Percentiles rank a stretch among this genome's conserved stretches.
Evolutionary conservation across 768 basidiomycete species (phyloP).

Genomic region (Suillus tomentosus): DNA sequence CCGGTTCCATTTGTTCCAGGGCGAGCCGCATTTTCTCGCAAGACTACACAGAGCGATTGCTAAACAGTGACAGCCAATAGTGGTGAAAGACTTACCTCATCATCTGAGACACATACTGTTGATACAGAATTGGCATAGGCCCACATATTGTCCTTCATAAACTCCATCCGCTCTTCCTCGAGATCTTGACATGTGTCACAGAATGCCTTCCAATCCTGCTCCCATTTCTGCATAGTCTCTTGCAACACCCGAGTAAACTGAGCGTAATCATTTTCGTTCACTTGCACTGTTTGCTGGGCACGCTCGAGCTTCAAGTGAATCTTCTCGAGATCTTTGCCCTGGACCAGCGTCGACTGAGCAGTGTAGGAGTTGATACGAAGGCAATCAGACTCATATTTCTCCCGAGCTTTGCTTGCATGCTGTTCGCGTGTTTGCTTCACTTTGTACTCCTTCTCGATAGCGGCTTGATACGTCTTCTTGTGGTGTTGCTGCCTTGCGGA

Average conservation of each 20-base stretch:
- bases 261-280: slow-evolving; percentile 91
- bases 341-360: slow-evolving; percentile 86
- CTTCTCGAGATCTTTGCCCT: slow-evolving; percentile 93
- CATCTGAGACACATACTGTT: slow-evolving; percentile 91
- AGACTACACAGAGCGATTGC: slow-evolving; percentile 57
- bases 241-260: slow-evolving; percentile 80
- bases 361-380: slow-evolving; percentile 92
- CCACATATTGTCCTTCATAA: slow-evolving; percentile 96
- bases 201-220: slow-evolving; percentile 90
- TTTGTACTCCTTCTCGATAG: slow-evolving; percentile 90
- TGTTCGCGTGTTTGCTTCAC: slow-evolving; percentile 84
- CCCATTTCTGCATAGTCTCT: slow-evolving; percentile 86
- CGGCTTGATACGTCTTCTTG: slow-evolving; percentile 70
- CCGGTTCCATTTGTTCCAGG: slow-evolving; percentile 87
- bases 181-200: slow-evolving; percentile 95
- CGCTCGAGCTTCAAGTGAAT: slow-evolving; percentile 84
- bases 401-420: slow-evolving; percentile 85
- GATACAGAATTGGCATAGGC: slow-evolving; percentile 96
- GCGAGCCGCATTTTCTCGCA: slow-evolving; percentile 88
- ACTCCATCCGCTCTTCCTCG: slow-evolving; percentile 92
- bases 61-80: not conserved
- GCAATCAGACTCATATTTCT: slow-evolving; percentile 93
- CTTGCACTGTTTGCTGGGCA: slow-evolving; percentile 84
- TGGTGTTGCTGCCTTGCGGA: slow-evolving; percentile 65
- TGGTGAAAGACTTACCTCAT: slow-evolving; percentile 68